phyloP scores from a whole-genome alignment of 139 green algal species.

The Chlamydomonas sp. region DNA sequence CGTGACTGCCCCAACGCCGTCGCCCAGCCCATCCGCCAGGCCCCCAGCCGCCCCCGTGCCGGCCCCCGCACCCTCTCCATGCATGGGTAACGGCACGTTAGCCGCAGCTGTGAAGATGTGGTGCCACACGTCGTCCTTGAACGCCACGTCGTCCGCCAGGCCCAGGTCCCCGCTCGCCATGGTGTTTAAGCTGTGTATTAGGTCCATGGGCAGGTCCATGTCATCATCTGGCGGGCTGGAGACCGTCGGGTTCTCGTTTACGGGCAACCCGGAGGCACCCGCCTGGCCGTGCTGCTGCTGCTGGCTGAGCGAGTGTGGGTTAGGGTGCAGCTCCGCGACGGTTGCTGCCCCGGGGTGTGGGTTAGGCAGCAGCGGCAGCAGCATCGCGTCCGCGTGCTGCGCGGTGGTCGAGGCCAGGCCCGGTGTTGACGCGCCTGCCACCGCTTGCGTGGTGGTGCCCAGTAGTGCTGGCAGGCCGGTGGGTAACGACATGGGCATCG shows the following conservation, averaged over 20 bases:
- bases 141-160: conserved; percentile 37
- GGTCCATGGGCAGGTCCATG: conserved; percentile 14
- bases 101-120: conserved; percentile 16
- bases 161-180: conserved; percentile 33
- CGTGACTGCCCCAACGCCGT: too few relatives aligned
- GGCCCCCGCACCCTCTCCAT: too few relatives aligned
- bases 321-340: background rate
- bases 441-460: background rate
- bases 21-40: too few relatives aligned
- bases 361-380: background rate
- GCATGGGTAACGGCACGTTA: background rate
- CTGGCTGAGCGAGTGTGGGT: background rate
- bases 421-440: background rate
- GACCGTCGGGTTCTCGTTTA: conserved; percentile 30
- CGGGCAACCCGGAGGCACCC: background rate
- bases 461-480: conserved; percentile 26
- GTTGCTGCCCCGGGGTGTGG: background rate
- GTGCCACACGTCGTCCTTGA: conserved; percentile 46
- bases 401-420: background rate
- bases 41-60: too few relatives aligned
- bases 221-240: conserved; percentile 1
- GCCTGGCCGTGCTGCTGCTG: background rate
- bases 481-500: background rate
- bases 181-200: conserved; percentile 6
- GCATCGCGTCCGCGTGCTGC: too few relatives aligned